Percentiles rank a stretch among this genome's conserved stretches.
These are phyloP conservation scores for Pythium aphanidermatum DNA, from an alignment of 352 stramenopile genomes.

Conservation along the genomic window DNA sequence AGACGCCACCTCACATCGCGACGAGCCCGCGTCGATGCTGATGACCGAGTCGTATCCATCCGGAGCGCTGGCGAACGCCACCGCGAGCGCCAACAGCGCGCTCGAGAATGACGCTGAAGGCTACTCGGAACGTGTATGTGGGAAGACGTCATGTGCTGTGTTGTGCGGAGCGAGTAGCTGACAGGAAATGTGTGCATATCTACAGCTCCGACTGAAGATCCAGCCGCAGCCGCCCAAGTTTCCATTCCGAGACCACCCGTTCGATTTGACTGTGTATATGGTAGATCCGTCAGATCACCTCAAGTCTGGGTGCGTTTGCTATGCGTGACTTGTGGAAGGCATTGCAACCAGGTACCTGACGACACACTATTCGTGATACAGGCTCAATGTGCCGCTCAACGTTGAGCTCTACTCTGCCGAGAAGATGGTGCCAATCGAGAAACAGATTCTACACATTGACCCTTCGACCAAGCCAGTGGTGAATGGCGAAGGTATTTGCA, in stretches of 20 bases:
- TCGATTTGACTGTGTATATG: conserved; percentile 84
- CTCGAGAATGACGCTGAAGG: conserved; percentile 45
- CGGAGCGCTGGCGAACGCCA: conserved; percentile 21
- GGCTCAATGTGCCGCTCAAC: conserved; percentile 64
- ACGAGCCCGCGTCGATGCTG: conserved; percentile 28
- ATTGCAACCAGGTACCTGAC: too few species aligned
- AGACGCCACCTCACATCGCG: background rate
- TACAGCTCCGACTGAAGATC: conserved; percentile 73
- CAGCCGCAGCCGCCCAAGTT: conserved; percentile 81
- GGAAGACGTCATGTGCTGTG: background rate
- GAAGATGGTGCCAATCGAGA: conserved; percentile 79
- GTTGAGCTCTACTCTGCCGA: conserved; percentile 80
- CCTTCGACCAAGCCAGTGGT: conserved; percentile 73
- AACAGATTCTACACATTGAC: conserved; percentile 75
- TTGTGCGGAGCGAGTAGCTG: background rate
- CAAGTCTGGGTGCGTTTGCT: conserved; percentile 50
- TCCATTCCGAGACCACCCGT: conserved; percentile 78
- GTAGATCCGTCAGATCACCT: conserved; percentile 77
- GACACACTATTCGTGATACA: too few species aligned
- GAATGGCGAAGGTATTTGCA: conserved; percentile 79
- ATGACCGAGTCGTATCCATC: conserved; percentile 58
- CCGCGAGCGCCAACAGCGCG: conserved; percentile 18
- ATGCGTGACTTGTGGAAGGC: conserved; percentile 7
- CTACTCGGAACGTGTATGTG: conserved; percentile 47
- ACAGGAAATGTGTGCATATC: background rate